These are phyloP conservation scores for Salix udensis DNA, from an alignment of 345 rosid species.

Conservation along the genomic window DNA sequence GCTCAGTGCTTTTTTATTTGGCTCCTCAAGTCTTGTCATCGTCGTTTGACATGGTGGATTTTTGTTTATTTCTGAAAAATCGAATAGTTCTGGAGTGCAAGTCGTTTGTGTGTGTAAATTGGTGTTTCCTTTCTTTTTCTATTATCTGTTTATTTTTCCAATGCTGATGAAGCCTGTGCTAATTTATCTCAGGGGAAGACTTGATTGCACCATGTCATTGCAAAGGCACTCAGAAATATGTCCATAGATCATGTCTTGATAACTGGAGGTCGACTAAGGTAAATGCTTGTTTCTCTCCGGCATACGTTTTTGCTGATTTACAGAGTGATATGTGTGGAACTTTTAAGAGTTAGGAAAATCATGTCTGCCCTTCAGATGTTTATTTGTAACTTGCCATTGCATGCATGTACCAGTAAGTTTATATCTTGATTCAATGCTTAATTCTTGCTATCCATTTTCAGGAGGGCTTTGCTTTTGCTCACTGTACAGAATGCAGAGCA, in stretches of 20 bases:
- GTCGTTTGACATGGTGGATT: slow-evolving; percentile 9
- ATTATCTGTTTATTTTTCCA: background rate
- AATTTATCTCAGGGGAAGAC: slow-evolving; percentile 66
- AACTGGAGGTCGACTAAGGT: slow-evolving; percentile 99
- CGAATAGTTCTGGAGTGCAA: background rate
- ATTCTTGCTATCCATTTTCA: slow-evolving; percentile 24
- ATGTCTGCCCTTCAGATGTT: background rate
- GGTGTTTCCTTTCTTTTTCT: background rate
- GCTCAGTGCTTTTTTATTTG: slow-evolving; percentile 18
- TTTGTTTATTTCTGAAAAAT: background rate
- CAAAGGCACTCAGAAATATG: slow-evolving; percentile 96
- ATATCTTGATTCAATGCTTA: slow-evolving; percentile 9
- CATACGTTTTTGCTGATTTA: slow-evolving; percentile 9
- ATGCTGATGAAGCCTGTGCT: slow-evolving; percentile 15
- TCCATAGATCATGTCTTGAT: slow-evolving; percentile 95
- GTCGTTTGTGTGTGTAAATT: background rate
- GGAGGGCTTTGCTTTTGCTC: slow-evolving; percentile 99
- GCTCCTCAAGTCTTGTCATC: slow-evolving; percentile 6
- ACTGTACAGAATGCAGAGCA: slow-evolving; percentile 98
- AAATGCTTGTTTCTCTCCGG: slow-evolving; percentile 4
- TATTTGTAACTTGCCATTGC: background rate
- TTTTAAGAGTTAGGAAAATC: background rate
- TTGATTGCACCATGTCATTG: slow-evolving; percentile 96
- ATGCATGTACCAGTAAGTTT: background rate
- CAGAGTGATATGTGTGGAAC: background rate